These are phyloP conservation scores for Albatrellus sp. DNA, from an alignment of 1,284 basidiomycete species.

Conservation along the genomic window DNA sequence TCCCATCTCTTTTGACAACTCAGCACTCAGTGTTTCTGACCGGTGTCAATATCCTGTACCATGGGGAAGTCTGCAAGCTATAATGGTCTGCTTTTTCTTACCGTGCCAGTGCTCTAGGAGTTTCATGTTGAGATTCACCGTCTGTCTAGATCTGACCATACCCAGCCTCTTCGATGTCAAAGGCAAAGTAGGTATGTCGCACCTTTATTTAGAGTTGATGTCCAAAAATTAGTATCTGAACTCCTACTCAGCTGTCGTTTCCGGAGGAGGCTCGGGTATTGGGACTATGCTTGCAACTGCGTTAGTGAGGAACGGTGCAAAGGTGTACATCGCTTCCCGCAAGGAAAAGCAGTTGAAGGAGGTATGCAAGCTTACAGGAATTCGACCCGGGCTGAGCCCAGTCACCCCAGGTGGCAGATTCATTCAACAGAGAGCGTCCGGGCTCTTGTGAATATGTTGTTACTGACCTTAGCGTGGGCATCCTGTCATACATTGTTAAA, in stretches of 20 bases:
- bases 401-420: conserved; percentile 38
- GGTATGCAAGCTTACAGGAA: conserved; percentile 24
- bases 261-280: conserved; percentile 70
- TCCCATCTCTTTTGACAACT: no score
- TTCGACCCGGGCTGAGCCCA: conserved; percentile 3
- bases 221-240: not conserved
- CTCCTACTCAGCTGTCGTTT: conserved; percentile 49
- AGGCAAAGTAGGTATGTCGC: conserved; percentile 52
- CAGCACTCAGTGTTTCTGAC: not conserved
- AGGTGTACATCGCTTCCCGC: conserved; percentile 77
- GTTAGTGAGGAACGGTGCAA: conserved; percentile 72
- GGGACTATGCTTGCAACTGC: conserved; percentile 75
- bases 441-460: conserved; percentile 61
- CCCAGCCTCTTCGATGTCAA: conserved; percentile 59
- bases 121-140: not conserved
- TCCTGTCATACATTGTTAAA: not conserved
- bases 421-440: conserved; percentile 44
- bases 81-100: not conserved
- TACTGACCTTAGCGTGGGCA: conserved; percentile 55
- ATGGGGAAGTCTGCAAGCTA: not conserved
- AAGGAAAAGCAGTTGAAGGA: conserved; percentile 70
- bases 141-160: conserved; percentile 38
- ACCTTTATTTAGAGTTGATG: not conserved
- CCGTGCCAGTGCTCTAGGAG: no score
- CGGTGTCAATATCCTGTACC: not conserved